These are phyloP conservation scores for Cardiosporidium cionae DNA, from an alignment of 169 alveolate genomes.

Conservation along the genomic window DNA sequence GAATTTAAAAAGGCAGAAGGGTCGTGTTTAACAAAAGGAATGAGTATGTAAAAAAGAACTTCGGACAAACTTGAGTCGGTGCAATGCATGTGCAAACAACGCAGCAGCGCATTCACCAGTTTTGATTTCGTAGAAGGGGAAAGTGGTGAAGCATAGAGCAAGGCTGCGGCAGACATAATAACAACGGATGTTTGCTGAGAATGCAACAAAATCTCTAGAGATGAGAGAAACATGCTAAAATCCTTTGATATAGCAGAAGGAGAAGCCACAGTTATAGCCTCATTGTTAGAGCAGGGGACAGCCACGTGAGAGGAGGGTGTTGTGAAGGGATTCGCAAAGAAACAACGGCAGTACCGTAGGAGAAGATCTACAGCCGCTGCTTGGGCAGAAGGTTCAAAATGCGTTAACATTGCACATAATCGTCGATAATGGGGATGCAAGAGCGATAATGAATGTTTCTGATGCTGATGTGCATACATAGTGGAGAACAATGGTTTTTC, in stretches of 20 bases:
- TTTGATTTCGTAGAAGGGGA: too few species aligned
- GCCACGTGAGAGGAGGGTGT: neutral
- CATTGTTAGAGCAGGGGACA: neutral
- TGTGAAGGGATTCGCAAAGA: slow-evolving; percentile 18
- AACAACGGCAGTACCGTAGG: slow-evolving; percentile 27
- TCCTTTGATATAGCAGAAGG: too few species aligned
- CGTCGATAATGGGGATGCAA: slow-evolving; percentile 44
- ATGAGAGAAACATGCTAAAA: neutral
- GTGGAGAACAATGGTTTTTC: too few species aligned
- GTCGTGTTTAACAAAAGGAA: too few species aligned
- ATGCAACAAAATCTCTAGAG: neutral
- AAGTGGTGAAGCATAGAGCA: neutral
- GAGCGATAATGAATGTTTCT: slow-evolving; percentile 28
- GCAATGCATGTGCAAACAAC: too few species aligned
- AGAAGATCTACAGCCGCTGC: slow-evolving; percentile 22
- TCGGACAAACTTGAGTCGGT: too few species aligned
- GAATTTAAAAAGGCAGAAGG: too few species aligned
- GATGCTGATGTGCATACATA: too few species aligned
- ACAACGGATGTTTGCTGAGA: slow-evolving; percentile 1
- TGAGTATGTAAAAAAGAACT: too few species aligned
- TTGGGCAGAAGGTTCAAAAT: slow-evolving; percentile 36
- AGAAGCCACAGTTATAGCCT: neutral
- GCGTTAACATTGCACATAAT: slow-evolving; percentile 16
- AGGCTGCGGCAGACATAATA: neutral
- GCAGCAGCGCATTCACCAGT: too few species aligned